Evolutionary conservation across 495 filamentous ascomycete genomes (phyloP).

Genomic region (Copromyces sp.): DNA sequence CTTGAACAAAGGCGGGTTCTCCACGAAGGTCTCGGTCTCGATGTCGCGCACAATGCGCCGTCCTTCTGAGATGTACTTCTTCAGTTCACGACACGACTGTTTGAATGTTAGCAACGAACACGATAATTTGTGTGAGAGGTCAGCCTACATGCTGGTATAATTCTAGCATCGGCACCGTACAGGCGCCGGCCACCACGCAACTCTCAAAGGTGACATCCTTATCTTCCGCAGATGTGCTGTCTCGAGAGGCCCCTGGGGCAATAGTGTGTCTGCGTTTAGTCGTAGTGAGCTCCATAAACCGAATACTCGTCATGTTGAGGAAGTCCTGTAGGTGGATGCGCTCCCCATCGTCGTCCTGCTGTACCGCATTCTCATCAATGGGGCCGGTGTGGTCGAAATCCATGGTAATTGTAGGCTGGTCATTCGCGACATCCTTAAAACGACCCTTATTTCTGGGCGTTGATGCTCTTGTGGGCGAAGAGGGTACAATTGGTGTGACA

Average conservation of each 20-base stretch:
- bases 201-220: conserved; percentile 53
- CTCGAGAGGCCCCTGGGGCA: conserved; percentile 41
- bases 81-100: conserved; percentile 84
- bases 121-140: neutral
- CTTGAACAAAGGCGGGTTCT: conserved; percentile 82
- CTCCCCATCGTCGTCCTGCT: conserved; percentile 41
- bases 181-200: conserved; percentile 79
- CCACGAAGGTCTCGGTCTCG: conserved; percentile 72
- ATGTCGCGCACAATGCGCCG: conserved; percentile 79
- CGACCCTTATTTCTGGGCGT: conserved; percentile 42
- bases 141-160: conserved; percentile 79
- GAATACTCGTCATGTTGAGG: conserved; percentile 86
- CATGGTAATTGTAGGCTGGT: conserved; percentile 32
- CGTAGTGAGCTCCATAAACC: conserved; percentile 90
- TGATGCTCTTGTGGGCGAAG: conserved; percentile 40
- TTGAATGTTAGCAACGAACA: conserved; percentile 21
- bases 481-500: conserved; percentile 29
- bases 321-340: conserved; percentile 86
- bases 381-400: conserved; percentile 35
- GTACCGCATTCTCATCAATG: conserved; percentile 22
- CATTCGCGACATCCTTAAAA: conserved; percentile 37
- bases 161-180: conserved; percentile 85
- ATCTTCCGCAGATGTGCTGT: conserved; percentile 31
- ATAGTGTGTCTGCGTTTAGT: conserved; percentile 85
- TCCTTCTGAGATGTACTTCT: conserved; percentile 88